Percentiles rank a stretch among this genome's conserved stretches.
These are phyloP conservation scores for Amyloporia xantha DNA, from an alignment of 768 basidiomycete species.

Conservation along the genomic window DNA sequence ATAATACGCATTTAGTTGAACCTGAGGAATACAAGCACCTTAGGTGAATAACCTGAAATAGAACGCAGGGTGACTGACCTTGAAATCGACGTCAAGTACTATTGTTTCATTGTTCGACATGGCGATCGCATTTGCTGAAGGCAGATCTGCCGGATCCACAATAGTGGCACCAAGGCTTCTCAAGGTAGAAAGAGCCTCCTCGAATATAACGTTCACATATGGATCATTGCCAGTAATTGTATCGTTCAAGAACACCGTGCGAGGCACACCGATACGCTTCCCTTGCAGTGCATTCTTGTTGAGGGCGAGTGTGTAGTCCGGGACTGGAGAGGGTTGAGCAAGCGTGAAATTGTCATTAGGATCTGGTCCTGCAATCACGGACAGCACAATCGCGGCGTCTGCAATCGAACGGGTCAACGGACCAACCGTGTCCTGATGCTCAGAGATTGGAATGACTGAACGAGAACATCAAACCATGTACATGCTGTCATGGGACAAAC, in stretches of 20 bases:
- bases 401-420: constrained; percentile 29
- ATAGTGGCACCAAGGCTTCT: constrained; percentile 39
- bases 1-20: constrained; percentile 47
- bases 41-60: constrained; percentile 2
- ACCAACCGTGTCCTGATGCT: constrained; percentile 32
- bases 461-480: constrained; percentile 24
- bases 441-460: constrained; percentile 40
- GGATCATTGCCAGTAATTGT: constrained; percentile 46
- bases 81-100: constrained; percentile 53
- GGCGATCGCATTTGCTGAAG: constrained; percentile 37
- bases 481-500: neutral
- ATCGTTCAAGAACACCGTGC: constrained; percentile 24
- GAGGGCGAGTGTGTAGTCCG: constrained; percentile 51
- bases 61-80: constrained; percentile 34
- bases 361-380: constrained; percentile 40
- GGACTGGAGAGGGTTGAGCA: constrained; percentile 40
- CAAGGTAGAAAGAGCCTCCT: constrained; percentile 31
- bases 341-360: constrained; percentile 34
- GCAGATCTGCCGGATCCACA: constrained; percentile 57
- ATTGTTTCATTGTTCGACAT: constrained; percentile 46
- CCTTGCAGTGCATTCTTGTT: constrained; percentile 39
- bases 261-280: constrained; percentile 40
- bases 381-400: constrained; percentile 29
- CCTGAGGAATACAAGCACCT: constrained; percentile 29
- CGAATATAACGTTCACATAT: constrained; percentile 30